Conservation (phyloP, 352 stramenopile genomes). For the Phytophthora lateralis region DNA sequence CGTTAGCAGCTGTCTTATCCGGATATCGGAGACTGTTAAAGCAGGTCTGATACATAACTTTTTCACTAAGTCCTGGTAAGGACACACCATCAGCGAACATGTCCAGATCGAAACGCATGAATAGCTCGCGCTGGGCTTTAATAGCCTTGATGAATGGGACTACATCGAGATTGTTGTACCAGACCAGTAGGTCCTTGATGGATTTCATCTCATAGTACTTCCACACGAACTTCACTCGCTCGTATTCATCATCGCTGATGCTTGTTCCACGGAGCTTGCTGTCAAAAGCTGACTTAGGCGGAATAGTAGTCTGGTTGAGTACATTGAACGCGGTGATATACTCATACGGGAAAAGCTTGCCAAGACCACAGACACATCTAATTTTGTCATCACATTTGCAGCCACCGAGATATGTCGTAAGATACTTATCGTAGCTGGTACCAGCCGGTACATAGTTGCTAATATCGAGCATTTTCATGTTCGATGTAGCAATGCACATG, state of each 20-base stretch:
- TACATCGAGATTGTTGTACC: slow-evolving; percentile 12
- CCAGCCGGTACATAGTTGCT: slow-evolving; percentile 41
- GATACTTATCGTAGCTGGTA: slow-evolving; percentile 35
- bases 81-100: slow-evolving; percentile 26
- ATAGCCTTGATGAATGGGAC: slow-evolving; percentile 9
- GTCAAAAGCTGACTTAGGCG: slow-evolving; percentile 32
- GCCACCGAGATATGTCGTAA: slow-evolving; percentile 35
- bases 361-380: slow-evolving; percentile 28
- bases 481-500: slow-evolving; percentile 31
- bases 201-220: slow-evolving; percentile 44
- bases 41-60: slow-evolving; percentile 34
- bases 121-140: slow-evolving; percentile 17
- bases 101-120: slow-evolving; percentile 23
- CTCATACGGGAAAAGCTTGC: slow-evolving; percentile 38
- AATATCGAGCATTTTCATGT: slow-evolving; percentile 41
- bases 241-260: slow-evolving; percentile 35
- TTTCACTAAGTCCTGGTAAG: slow-evolving; percentile 19
- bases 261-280: slow-evolving; percentile 16
- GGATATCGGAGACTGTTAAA: slow-evolving; percentile 9
- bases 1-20: no score
- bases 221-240: slow-evolving; percentile 37
- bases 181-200: slow-evolving; percentile 37
- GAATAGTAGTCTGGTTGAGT: slow-evolving; percentile 28
- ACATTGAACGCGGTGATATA: slow-evolving; percentile 39
- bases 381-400: slow-evolving; percentile 40